A percentile compares a stretch with the other conserved stretches of the same genome.
phyloP scores from a whole-genome alignment of 352 stramenopile genomes.

The Phytophthora colocasiae region DNA sequence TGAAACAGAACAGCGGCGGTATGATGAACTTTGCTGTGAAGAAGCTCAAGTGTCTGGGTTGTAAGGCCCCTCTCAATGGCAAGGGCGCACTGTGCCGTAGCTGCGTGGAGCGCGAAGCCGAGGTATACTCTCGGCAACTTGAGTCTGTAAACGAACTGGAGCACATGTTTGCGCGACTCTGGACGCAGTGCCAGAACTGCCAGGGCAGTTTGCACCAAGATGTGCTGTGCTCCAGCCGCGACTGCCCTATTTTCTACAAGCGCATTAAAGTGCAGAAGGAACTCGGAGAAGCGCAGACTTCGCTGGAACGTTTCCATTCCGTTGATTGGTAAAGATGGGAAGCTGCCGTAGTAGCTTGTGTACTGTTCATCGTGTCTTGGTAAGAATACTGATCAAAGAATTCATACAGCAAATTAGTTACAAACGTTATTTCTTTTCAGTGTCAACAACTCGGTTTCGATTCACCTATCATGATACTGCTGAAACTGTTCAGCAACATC shows the following conservation, averaged over 20 bases:
- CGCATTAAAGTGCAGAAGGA: constrained; percentile 99
- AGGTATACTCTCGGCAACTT: constrained; percentile 97
- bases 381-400: background rate
- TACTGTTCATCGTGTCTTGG: too few species aligned
- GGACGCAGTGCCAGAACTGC: constrained; percentile 98
- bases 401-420: too few species aligned
- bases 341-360: background rate
- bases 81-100: constrained; percentile 94
- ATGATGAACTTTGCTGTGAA: constrained; percentile 99
- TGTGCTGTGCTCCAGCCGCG: constrained; percentile 96
- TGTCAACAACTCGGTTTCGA: too few species aligned
- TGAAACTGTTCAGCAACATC: too few species aligned
- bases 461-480: too few species aligned
- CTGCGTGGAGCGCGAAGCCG: constrained; percentile 92
- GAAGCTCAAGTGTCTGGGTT: constrained; percentile 97
- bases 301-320: constrained; percentile 95
- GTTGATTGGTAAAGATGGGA: constrained; percentile 89
- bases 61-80: constrained; percentile 94
- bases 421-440: too few species aligned
- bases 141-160: constrained; percentile 93
- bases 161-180: constrained; percentile 95
- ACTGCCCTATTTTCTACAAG: constrained; percentile 99
- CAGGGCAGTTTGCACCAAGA: constrained; percentile 98
- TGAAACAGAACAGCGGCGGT: constrained; percentile 95
- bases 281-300: constrained; percentile 93